Conservation (phyloP, 805 yeast genomes). For the Myxozyma neotropica region DNA sequence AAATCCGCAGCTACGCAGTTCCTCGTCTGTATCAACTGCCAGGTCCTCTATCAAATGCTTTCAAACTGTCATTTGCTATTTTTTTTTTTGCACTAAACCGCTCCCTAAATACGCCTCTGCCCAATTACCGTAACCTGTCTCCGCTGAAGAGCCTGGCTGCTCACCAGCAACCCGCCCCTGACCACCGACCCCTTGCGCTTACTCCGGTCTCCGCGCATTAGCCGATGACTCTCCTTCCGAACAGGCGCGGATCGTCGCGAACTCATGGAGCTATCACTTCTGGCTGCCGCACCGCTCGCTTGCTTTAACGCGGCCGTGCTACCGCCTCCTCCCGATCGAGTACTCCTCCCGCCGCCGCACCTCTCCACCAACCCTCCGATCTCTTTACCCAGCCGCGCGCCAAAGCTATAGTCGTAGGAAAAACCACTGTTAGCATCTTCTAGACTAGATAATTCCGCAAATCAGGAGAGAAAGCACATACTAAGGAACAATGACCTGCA, state of each 20-base stretch:
- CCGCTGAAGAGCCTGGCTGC: conserved; percentile 63
- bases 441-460: no score
- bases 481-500: conserved; percentile 43
- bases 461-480: no score
- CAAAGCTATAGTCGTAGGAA: conserved; percentile 35
- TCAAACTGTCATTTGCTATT: no score
- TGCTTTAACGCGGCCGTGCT: background rate
- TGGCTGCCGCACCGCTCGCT: background rate
- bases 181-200: conserved; percentile 6
- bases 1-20: background rate
- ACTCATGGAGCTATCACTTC: background rate
- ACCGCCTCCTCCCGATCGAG: background rate
- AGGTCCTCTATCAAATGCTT: no score
- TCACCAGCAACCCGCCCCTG: conserved; percentile 9
- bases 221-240: no score
- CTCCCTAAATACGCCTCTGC: no score
- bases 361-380: conserved; percentile 26
- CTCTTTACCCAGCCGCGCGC: conserved; percentile 39
- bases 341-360: conserved; percentile 9
- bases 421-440: background rate
- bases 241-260: no score
- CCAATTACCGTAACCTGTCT: conserved; percentile 9
- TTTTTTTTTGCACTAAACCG: no score
- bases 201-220: no score
- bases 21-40: background rate